A percentile compares a stretch with the other conserved stretches of the same genome.
Conservation (phyloP, 495 filamentous ascomycete genomes). For the Jackrogersella multiformis region DNA sequence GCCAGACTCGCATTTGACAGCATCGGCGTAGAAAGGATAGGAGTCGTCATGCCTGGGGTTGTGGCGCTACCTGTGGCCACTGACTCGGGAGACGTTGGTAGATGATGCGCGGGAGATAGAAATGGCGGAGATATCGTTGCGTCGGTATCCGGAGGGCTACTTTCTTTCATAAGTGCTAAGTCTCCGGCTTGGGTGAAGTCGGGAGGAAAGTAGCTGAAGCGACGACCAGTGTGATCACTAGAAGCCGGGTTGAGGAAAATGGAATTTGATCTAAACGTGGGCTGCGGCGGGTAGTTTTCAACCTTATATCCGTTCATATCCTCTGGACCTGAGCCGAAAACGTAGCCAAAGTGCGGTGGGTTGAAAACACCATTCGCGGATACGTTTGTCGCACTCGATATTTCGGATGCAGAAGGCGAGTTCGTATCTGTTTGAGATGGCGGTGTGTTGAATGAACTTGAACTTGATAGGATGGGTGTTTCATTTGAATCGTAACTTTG, state of each 20-base stretch:
- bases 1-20: slow-evolving; percentile 36
- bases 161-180: slow-evolving; percentile 29
- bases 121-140: slow-evolving; percentile 43
- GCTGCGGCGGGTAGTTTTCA: slow-evolving; percentile 50
- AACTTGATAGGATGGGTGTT: slow-evolving; percentile 59
- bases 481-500: slow-evolving; percentile 78
- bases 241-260: slow-evolving; percentile 62
- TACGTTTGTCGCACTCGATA: slow-evolving; percentile 31
- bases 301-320: slow-evolving; percentile 51
- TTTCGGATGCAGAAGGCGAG: slow-evolving; percentile 54
- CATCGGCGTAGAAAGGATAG: slow-evolving; percentile 36
- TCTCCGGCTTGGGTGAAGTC: slow-evolving; percentile 52
- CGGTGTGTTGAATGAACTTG: slow-evolving; percentile 69
- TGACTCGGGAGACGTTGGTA: slow-evolving; percentile 39
- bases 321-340: slow-evolving; percentile 58
- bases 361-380: slow-evolving; percentile 46
- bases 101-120: slow-evolving; percentile 34
- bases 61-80: slow-evolving; percentile 27
- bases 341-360: slow-evolving; percentile 61
- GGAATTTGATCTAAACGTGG: slow-evolving; percentile 63
- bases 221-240: slow-evolving; percentile 54
- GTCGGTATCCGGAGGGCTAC: slow-evolving; percentile 43
- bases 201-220: slow-evolving; percentile 64
- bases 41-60: slow-evolving; percentile 34
- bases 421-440: slow-evolving; percentile 58